Evolutionary conservation across 2,329 filamentous ascomycete genomes (phyloP).

Genomic region (Apiospora phragmitis): DNA sequence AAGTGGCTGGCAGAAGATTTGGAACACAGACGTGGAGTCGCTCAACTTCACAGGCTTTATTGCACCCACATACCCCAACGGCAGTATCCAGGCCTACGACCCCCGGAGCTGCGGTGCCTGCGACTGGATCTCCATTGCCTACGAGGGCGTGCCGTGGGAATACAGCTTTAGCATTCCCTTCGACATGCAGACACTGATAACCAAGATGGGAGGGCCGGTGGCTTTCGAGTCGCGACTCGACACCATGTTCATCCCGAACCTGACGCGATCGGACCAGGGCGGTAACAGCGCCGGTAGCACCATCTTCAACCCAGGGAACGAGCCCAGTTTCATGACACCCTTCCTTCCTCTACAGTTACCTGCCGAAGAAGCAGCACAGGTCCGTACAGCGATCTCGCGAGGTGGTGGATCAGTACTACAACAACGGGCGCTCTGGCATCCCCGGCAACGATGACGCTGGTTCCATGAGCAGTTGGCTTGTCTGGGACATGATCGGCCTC

Average conservation of each 20-base stretch:
- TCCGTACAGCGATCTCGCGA: conserved; percentile 57
- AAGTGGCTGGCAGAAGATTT: conserved; percentile 60
- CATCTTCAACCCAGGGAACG: conserved; percentile 50
- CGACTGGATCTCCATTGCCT: conserved; percentile 32
- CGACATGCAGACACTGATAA: conserved; percentile 59
- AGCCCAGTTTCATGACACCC: conserved; percentile 59
- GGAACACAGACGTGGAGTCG: conserved; percentile 49
- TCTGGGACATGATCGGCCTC: conserved; percentile 68
- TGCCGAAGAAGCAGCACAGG: conserved; percentile 60
- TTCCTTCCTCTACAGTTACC: conserved; percentile 73
- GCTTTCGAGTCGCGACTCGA: conserved; percentile 60
- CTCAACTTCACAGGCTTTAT: conserved; percentile 56
- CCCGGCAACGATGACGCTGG: conserved; percentile 72
- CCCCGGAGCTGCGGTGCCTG: conserved; percentile 54
- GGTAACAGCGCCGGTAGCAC: conserved; percentile 41
- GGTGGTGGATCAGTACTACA: conserved; percentile 67
- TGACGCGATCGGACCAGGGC: conserved; percentile 50
- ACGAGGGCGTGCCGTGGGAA: conserved; percentile 35
- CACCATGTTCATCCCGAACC: conserved; percentile 52
- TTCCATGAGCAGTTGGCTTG: conserved; percentile 68
- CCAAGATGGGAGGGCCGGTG: conserved; percentile 58
- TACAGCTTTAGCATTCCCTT: conserved; percentile 58
- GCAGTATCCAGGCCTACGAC: conserved; percentile 45
- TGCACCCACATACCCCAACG: conserved; percentile 51
- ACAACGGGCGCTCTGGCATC: conserved; percentile 57